phyloP scores from a whole-genome alignment of 306 rosid genomes.

The Rosa multiflora region DNA sequence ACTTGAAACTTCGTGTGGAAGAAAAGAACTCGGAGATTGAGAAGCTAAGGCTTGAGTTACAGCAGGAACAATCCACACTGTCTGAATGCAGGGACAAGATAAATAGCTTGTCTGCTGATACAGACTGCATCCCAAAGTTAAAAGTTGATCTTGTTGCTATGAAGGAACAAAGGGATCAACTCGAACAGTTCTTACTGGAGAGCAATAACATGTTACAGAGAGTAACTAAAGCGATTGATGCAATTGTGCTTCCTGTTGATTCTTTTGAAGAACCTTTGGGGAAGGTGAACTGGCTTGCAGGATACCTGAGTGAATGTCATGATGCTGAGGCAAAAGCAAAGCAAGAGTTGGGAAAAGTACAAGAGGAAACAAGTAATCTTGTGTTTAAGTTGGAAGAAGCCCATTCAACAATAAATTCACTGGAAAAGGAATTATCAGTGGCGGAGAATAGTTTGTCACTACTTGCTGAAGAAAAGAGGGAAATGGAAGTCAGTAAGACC shows the following conservation, averaged over 20 bases:
- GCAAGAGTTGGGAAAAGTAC: constrained; percentile 51
- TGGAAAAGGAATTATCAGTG: constrained; percentile 63
- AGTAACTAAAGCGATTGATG: constrained; percentile 66
- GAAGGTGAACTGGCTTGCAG: constrained; percentile 76
- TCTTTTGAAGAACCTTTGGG: constrained; percentile 72
- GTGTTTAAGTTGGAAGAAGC: constrained; percentile 59
- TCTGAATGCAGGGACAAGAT: constrained; percentile 58
- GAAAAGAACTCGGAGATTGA: constrained; percentile 80
- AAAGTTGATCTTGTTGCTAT: constrained; percentile 67
- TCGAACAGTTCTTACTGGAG: constrained; percentile 70
- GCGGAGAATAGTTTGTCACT: constrained; percentile 53
- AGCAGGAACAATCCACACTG: constrained; percentile 61
- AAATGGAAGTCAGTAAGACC: constrained; percentile 51
- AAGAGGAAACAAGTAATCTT: constrained; percentile 47
- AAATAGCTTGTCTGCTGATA: constrained; percentile 50
- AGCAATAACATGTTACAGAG: constrained; percentile 69
- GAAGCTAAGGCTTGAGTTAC: constrained; percentile 58
- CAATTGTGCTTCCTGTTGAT: constrained; percentile 62
- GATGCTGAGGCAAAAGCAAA: constrained; percentile 59
- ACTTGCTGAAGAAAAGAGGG: constrained; percentile 65
- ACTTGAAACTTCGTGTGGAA: constrained; percentile 61
- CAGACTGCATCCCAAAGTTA: constrained; percentile 61
- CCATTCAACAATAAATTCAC: constrained; percentile 46
- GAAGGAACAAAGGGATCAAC: constrained; percentile 61
- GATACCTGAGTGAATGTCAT: constrained; percentile 55